Percentiles rank a stretch among this genome's conserved stretches.
Evolutionary conservation across 805 yeast genomes (phyloP).

Genomic region (Metschnikowia henanensis): DNA sequence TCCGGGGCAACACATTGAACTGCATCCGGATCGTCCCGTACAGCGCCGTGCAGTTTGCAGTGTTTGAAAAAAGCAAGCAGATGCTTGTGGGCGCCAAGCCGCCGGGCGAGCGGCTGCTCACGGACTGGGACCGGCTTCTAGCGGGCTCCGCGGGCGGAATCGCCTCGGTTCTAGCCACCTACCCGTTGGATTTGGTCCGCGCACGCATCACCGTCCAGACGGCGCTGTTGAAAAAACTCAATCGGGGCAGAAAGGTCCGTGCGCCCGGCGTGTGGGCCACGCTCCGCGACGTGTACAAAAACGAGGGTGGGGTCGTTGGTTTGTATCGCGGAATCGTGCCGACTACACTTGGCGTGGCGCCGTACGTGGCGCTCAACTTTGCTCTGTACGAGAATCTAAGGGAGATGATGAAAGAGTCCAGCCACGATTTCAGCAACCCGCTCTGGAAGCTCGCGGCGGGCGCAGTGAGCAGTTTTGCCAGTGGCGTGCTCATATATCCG

Average conservation of each 20-base stretch:
- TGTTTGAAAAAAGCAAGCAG: slow-evolving; percentile 64
- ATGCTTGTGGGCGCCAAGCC: slow-evolving; percentile 27
- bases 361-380: slow-evolving; percentile 92
- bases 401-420: slow-evolving; percentile 45
- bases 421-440: slow-evolving; percentile 43
- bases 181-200: slow-evolving; percentile 89
- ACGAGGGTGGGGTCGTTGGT: slow-evolving; percentile 82
- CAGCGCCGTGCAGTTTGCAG: slow-evolving; percentile 90
- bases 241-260: slow-evolving; percentile 42
- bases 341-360: slow-evolving; percentile 94
- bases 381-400: slow-evolving; percentile 83
- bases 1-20: slow-evolving; percentile 88
- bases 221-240: slow-evolving; percentile 56
- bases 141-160: slow-evolving; percentile 86
- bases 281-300: slow-evolving; percentile 54
- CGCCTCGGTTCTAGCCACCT: slow-evolving; percentile 76
- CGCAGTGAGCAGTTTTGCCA: slow-evolving; percentile 84
- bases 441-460: slow-evolving; percentile 70
- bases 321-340: slow-evolving; percentile 85
- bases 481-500: slow-evolving; percentile 90
- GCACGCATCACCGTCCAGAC: slow-evolving; percentile 90
- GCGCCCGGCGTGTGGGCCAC: slow-evolving; percentile 76
- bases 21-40: slow-evolving; percentile 92
- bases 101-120: slow-evolving; percentile 34
- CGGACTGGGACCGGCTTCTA: slow-evolving; percentile 58